phyloP scores from a whole-genome alignment of 192 early-diverging fungal genomes.

The Chytriomyces hyalinus region DNA sequence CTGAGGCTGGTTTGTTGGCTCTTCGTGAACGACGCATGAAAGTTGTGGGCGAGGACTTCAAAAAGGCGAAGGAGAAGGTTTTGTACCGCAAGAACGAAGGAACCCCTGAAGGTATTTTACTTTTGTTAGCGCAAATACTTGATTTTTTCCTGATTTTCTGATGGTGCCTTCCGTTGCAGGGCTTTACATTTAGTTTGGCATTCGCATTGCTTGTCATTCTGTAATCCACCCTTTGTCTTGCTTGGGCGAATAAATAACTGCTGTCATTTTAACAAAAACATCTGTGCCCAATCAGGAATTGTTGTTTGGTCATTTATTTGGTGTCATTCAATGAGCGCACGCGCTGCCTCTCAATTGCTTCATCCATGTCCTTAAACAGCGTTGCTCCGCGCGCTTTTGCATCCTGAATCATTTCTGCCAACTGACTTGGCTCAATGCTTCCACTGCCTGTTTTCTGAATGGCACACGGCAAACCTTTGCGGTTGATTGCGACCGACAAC shows the following conservation, averaged over 20 bases:
- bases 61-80: slow-evolving; percentile 98
- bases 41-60: slow-evolving; percentile 95
- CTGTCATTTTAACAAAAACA: neutral
- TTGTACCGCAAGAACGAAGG: slow-evolving; percentile 98
- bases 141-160: neutral
- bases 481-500: slow-evolving; percentile 82
- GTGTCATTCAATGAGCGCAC: slow-evolving; percentile 7
- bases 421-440: slow-evolving; percentile 74
- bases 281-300: too few relatives aligned
- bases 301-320: too few relatives aligned
- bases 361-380: slow-evolving; percentile 21
- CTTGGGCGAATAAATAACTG: neutral
- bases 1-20: slow-evolving; percentile 97
- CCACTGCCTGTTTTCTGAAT: slow-evolving; percentile 83
- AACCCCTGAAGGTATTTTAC: slow-evolving; percentile 85
- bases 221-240: slow-evolving; percentile 7
- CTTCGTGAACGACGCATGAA: slow-evolving; percentile 98
- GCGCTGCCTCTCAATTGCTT: slow-evolving; percentile 11
- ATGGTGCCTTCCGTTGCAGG: slow-evolving; percentile 3
- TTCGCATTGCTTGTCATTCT: neutral
- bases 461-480: slow-evolving; percentile 78
- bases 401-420: slow-evolving; percentile 79
- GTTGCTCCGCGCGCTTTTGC: slow-evolving; percentile 18
- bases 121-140: slow-evolving; percentile 3
- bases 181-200: slow-evolving; percentile 12